A percentile compares a stretch with the other conserved stretches of the same genome.
These are phyloP conservation scores for Tolypocladium paradoxum DNA, from an alignment of 2,329 filamentous ascomycete species.

Conservation along the genomic window DNA sequence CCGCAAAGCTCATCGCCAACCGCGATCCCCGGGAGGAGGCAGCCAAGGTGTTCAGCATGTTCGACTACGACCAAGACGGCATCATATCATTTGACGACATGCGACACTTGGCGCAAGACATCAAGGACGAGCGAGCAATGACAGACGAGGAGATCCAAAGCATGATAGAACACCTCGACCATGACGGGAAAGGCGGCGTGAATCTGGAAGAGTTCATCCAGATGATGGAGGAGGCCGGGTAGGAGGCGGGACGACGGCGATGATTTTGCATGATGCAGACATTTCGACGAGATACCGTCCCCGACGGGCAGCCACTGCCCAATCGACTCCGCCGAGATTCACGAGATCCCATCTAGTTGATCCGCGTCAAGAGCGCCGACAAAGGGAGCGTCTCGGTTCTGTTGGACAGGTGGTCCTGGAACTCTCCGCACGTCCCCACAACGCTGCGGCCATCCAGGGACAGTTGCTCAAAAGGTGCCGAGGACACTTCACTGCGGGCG, in stretches of 20 bases:
- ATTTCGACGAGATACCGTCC: background rate
- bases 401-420: background rate
- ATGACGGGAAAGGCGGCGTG: conserved; percentile 79
- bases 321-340: background rate
- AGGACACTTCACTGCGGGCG: too few relatives aligned
- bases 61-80: conserved; percentile 87
- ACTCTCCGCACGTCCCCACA: background rate
- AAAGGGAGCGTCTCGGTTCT: background rate
- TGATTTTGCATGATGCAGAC: background rate
- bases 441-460: background rate
- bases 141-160: conserved; percentile 86
- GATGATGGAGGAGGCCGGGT: conserved; percentile 40
- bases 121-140: conserved; percentile 69
- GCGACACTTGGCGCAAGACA: conserved; percentile 73
- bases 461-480: background rate
- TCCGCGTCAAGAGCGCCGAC: background rate
- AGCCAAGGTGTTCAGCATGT: conserved; percentile 79
- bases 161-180: conserved; percentile 98
- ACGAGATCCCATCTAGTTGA: background rate
- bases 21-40: conserved; percentile 89
- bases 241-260: conserved; percentile 3
- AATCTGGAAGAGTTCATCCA: conserved; percentile 59
- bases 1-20: conserved; percentile 68
- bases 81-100: conserved; percentile 84
- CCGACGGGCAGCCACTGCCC: background rate